These are phyloP conservation scores for Daphne laureola DNA, from an alignment of 441 rosid species.

Conservation along the genomic window DNA sequence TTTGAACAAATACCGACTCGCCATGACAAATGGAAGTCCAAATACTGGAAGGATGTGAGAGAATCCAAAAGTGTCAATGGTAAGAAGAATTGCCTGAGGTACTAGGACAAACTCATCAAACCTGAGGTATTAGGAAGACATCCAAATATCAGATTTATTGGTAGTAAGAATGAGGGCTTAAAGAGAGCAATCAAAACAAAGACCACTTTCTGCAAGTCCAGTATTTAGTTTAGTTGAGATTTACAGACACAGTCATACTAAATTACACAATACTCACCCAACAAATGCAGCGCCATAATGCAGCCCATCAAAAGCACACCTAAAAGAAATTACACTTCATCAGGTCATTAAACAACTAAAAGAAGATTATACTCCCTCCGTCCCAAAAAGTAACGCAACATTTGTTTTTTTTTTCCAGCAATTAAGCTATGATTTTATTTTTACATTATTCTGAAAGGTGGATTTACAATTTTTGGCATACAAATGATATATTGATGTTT, in stretches of 20 bases:
- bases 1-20: constrained; percentile 17
- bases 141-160: too few species aligned
- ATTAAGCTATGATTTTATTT: too few species aligned
- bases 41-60: constrained; percentile 73
- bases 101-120: constrained; percentile 83
- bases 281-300: constrained; percentile 96
- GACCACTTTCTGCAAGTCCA: too few species aligned
- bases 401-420: too few species aligned
- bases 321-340: constrained; percentile 16
- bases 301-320: constrained; percentile 99
- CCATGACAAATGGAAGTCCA: constrained; percentile 70
- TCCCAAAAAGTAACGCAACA: too few species aligned
- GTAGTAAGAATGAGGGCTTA: too few species aligned
- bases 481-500: too few species aligned
- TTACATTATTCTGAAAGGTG: too few species aligned
- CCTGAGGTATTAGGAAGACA: constrained; percentile 33
- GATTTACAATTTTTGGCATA: too few species aligned
- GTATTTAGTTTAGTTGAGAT: too few species aligned
- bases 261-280: constrained; percentile 53
- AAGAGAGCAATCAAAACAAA: too few species aligned
- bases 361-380: too few species aligned
- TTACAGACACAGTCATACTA: constrained; percentile 2
- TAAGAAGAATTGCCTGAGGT: constrained; percentile 84
- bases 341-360: constrained; percentile 4
- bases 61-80: constrained; percentile 85